Conservation (phyloP, 148 eudicot species). For the Selenicereus undatus region DNA sequence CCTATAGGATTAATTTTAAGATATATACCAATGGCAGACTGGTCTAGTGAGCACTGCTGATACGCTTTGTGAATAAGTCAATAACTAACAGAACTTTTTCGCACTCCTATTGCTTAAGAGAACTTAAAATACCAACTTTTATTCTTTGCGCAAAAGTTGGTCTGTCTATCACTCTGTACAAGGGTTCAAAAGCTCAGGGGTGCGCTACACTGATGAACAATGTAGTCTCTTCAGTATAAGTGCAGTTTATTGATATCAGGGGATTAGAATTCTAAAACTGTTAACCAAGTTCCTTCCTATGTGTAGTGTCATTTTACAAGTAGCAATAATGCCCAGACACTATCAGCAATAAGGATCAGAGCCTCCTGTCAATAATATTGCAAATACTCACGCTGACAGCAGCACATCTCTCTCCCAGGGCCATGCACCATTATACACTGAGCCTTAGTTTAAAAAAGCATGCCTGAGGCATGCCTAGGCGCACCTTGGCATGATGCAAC, state of each 20-base stretch:
- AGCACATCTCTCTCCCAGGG: background rate
- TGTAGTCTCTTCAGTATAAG: background rate
- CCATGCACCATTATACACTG: background rate
- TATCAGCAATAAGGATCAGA: background rate
- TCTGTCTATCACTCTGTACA: background rate
- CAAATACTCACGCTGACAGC: no score
- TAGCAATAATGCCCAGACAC: background rate
- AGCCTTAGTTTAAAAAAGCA: no score
- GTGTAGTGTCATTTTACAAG: background rate
- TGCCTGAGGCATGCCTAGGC: no score
- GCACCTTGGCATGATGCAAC: no score
- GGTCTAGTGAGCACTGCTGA: background rate
- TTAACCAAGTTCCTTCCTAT: no score
- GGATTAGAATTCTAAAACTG: background rate
- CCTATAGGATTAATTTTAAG: background rate
- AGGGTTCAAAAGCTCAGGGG: background rate
- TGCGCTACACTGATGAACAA: background rate
- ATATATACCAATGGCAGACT: background rate
- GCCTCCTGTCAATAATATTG: background rate
- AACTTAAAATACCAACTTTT: background rate
- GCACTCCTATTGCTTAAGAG: background rate
- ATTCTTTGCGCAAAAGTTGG: background rate
- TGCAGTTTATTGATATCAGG: background rate
- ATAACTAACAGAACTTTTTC: background rate
- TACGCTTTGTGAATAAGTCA: background rate